Evolutionary conservation across 139 green algal species (phyloP), one percentile per base, ranked within the genome.

Genomic region (Coelastrella sp.): DNA sequence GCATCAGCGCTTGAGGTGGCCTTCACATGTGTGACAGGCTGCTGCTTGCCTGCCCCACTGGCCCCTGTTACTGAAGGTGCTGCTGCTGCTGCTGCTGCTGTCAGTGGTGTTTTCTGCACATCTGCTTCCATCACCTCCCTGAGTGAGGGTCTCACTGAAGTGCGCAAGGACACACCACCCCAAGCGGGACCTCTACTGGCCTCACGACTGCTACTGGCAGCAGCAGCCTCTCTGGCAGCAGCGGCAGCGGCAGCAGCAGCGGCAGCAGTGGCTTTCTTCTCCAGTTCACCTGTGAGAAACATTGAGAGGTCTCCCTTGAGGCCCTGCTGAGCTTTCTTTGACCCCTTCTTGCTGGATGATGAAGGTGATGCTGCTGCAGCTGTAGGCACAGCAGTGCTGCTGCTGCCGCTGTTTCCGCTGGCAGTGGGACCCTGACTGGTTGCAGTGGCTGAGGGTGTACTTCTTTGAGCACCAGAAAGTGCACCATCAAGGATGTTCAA

Each of bases 231-330:
- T 75, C 6, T 65, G 66, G 27, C 24, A 56, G 66, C 56, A 58
- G 76, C 57, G 57, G 65, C 76, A 73, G 87, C 63, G 22, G 8
- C 57, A 7, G 6, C 35, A 49, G 35, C 35, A 3, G 74, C 74
- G 9, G 85, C 58, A 22, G 49, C 65, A 27, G 63, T 59, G 6
- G 35, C 25, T 58, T n/a, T 80, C 72, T 92, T 89, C 12, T 96
- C 94, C 24, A 96, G 72, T 19, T 86, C 94, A 19, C 96, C 96
- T 17, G 93, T 61, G 35, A 97, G 91, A 90, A 98, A 97, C 93
- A 96, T 90, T 19, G 95, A 97, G 76, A 98, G 90, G 11, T 81
- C 96, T 6, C 96, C 96, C 89, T 95, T 94, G 49, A 92, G 90
- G 56, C 61, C n/a, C 76, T 90, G 68, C 59, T 86, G 25, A 63